Evolutionary conservation across 2,329 filamentous ascomycete species (phyloP), one percentile per base, ranked within the genome.

Genomic region (Scytalidium sp.): DNA sequence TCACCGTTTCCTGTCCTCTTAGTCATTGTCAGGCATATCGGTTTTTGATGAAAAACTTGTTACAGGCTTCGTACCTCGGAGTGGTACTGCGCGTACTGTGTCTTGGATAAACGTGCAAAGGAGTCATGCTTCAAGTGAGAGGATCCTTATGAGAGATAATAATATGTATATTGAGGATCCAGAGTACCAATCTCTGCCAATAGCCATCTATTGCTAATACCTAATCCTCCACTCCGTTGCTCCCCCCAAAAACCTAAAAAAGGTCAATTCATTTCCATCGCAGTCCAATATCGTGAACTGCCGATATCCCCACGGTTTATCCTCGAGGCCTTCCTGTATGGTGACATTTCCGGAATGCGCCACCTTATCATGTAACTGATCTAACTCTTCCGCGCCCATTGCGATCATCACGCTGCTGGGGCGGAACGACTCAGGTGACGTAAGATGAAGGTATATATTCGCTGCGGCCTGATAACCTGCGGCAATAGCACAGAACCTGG

Each of bases 261-360:
- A 48, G 17, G 32, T 48, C 41, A 48, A 40, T 8, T 5, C n/a
- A 21, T 48, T 48, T 8, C 46, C 46, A 44, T 48, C 46, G 17
- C 17, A 13, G 21, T 48, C 46, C 22, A 11, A 25, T 5, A 45
- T 25, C 2, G n/a, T 19, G 17, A 48, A 48, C 7, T 48, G 20
- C 39, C 46, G 39, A 44, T 48, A 48, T 4, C 46, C 46, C 46
- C 46, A 48, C 2, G 41, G 41, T 36, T 19, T 48, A 22, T 48
- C 46, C n/a, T 27, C 46, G 19, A 48, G 25, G 19, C 21, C 20
- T 22, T 45, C 46, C 20, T 22, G 36, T 22, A 48, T 48, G n/a
- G 2, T 27, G 21, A 48, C 39, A 11, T 40, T 21, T 23, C 39
- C 32, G n/a, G 21, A 17, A 8, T 19, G 9, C 7, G 8, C 7